Conservation (phyloP, 1,284 basidiomycete genomes). For the Cutaneotrichosporon mucoides region DNA sequence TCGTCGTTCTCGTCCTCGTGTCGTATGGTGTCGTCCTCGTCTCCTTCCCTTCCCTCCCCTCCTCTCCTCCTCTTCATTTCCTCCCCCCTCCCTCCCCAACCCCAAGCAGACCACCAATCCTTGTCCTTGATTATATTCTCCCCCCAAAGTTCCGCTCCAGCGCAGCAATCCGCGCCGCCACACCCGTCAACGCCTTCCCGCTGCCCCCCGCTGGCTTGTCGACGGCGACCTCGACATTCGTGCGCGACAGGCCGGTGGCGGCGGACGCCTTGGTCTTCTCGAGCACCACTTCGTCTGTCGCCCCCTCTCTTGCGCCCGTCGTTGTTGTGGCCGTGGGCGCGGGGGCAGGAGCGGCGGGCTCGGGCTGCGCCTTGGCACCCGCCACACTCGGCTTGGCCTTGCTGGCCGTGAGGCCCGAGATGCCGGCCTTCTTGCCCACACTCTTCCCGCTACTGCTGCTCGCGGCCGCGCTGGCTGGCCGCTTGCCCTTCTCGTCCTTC, state of each 20-base stretch:
- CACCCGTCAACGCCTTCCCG: neutral
- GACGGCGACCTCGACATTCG: slow-evolving; percentile 2
- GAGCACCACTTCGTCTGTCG: slow-evolving; percentile 1
- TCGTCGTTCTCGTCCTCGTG: neutral
- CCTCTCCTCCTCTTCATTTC: too few species aligned
- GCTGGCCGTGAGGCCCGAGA: neutral
- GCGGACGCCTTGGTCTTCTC: neutral
- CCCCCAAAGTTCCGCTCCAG: neutral
- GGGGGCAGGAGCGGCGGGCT: too few species aligned
- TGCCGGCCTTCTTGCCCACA: neutral
- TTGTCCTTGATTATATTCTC: neutral
- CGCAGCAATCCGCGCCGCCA: slow-evolving; percentile 3
- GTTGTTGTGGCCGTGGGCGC: too few species aligned
- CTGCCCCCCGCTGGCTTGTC: neutral
- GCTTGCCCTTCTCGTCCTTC: too few species aligned
- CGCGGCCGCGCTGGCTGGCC: too few species aligned
- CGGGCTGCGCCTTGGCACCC: too few species aligned
- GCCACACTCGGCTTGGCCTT: neutral
- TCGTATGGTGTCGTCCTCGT: neutral
- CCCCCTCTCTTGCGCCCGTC: too few species aligned
- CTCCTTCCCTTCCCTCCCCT: too few species aligned
- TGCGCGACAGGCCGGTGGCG: neutral
- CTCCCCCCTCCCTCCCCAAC: too few species aligned
- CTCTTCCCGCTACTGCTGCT: neutral
- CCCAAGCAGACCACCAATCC: too few species aligned